Percentiles rank a stretch among this genome's conserved stretches.
These are phyloP conservation scores for Mediolabrus comicus DNA, from an alignment of 108 stramenopile genomes.

Conservation along the genomic window DNA sequence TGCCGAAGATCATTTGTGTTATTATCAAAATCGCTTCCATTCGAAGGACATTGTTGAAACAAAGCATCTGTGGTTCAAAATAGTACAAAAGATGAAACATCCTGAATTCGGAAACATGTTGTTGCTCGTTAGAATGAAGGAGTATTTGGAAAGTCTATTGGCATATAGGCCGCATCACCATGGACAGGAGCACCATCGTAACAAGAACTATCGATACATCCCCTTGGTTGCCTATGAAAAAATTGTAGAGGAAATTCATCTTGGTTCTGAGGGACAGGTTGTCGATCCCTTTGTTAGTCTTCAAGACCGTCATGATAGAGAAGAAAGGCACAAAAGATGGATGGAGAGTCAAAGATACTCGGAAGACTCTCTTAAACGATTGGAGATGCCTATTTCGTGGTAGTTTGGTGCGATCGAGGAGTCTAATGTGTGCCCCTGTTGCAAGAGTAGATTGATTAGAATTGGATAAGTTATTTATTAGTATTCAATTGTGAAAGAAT, in stretches of 20 bases:
- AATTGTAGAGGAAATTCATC: slow-evolving; percentile 74
- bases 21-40: slow-evolving; percentile 13
- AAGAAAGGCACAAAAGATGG: slow-evolving; percentile 63
- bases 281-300: slow-evolving; percentile 79
- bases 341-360: slow-evolving; percentile 33
- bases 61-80: slow-evolving; percentile 72
- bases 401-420: too few relatives aligned
- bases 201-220: slow-evolving; percentile 40
- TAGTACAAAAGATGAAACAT: slow-evolving; percentile 65
- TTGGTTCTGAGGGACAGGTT: slow-evolving; percentile 72
- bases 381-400: background rate
- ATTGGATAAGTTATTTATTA: too few relatives aligned
- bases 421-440: too few relatives aligned
- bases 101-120: slow-evolving; percentile 81
- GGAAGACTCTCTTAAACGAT: background rate
- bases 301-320: slow-evolving; percentile 56
- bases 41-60: slow-evolving; percentile 62
- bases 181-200: background rate
- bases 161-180: slow-evolving; percentile 47
- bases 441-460: too few relatives aligned
- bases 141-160: slow-evolving; percentile 66
- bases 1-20: slow-evolving; percentile 24
- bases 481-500: too few relatives aligned
- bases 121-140: slow-evolving; percentile 66
- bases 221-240: slow-evolving; percentile 60